Conservation (phyloP, 1,139 yeast species). For the Geotrichum carabidarum region DNA sequence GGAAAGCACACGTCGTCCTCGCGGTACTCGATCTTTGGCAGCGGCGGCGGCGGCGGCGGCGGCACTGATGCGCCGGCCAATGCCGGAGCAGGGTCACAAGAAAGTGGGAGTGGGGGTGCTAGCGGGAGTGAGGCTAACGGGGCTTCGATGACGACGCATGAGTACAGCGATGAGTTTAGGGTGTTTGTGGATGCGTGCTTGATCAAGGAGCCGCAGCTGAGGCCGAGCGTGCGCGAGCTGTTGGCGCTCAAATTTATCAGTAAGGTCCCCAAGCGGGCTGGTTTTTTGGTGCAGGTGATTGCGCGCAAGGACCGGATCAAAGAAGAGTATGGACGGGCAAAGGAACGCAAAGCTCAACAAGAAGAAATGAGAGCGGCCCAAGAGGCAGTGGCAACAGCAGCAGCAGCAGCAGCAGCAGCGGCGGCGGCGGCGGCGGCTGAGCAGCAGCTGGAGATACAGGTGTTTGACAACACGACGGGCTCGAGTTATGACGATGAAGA, state of each 20-base stretch:
- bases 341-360: slow-evolving; percentile 9
- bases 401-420: neutral
- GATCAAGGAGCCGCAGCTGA: slow-evolving; percentile 49
- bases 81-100: neutral
- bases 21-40: neutral
- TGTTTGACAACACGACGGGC: neutral
- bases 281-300: slow-evolving; percentile 3
- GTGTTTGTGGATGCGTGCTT: slow-evolving; percentile 59
- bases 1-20: neutral
- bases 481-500: neutral
- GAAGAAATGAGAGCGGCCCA: neutral
- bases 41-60: neutral
- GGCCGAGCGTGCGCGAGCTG: slow-evolving; percentile 36
- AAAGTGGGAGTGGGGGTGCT: neutral
- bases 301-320: slow-evolving; percentile 11
- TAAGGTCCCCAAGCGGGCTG: neutral
- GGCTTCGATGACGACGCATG: slow-evolving; percentile 18
- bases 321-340: slow-evolving; percentile 11
- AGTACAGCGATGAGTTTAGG: slow-evolving; percentile 49
- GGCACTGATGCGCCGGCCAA: neutral
- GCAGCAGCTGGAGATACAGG: slow-evolving; percentile 4
- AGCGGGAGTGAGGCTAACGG: neutral
- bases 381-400: slow-evolving; percentile 3
- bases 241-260: slow-evolving; percentile 18
- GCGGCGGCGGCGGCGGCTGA: neutral